These are phyloP conservation scores for Phaeotremella fagi DNA, from an alignment of 768 basidiomycete genomes.

Conservation along the genomic window DNA sequence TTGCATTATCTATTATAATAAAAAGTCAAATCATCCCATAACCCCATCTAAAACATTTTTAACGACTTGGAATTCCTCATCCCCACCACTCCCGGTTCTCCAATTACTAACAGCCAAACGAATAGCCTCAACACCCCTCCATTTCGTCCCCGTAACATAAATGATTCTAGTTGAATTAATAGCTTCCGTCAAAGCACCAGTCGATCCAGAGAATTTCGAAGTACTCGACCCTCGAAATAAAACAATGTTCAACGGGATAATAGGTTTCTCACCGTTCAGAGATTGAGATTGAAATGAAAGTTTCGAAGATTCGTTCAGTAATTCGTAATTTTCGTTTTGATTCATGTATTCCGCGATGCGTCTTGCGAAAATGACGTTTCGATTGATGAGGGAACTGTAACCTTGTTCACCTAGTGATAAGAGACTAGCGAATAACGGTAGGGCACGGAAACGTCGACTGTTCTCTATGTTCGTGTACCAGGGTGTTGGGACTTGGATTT, in stretches of 20 bases:
- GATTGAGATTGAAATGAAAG: background rate
- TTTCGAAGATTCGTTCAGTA: conserved; percentile 31
- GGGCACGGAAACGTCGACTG: conserved; percentile 51
- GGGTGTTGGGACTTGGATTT: conserved; percentile 44
- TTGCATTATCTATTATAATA: background rate
- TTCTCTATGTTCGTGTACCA: conserved; percentile 52
- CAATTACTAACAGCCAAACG: conserved; percentile 51
- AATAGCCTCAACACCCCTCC: conserved; percentile 49
- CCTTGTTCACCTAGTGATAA: conserved; percentile 49
- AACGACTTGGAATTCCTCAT: conserved; percentile 27
- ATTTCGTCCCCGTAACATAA: conserved; percentile 49
- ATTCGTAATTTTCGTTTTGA: conserved; percentile 21
- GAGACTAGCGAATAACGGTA: conserved; percentile 50
- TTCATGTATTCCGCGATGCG: conserved; percentile 44
- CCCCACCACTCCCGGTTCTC: conserved; percentile 25
- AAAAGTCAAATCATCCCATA: background rate
- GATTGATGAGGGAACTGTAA: conserved; percentile 47
- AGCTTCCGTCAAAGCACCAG: conserved; percentile 39
- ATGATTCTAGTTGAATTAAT: conserved; percentile 49
- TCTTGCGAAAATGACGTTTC: conserved; percentile 50
- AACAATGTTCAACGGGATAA: conserved; percentile 49
- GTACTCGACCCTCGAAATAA: conserved; percentile 41
- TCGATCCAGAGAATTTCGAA: conserved; percentile 20
- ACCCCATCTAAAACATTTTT: conserved; percentile 32
- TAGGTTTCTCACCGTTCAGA: background rate